Conservation (phyloP, 805 yeast species). For the Pichia paraexigua region DNA sequence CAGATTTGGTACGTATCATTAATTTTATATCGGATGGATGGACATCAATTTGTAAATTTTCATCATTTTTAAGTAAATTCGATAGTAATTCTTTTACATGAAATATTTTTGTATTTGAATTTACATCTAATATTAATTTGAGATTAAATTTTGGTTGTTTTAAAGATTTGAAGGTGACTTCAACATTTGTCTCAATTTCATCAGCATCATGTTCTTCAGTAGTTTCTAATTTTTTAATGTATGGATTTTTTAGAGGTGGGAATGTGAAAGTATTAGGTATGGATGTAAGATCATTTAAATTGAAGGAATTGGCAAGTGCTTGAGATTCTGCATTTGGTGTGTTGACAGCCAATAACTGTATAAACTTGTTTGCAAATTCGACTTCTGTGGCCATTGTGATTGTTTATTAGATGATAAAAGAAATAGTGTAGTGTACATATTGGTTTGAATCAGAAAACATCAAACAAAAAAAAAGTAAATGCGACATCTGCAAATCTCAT, state of each 20-base stretch:
- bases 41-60: conserved; percentile 20
- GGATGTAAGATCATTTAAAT: background rate
- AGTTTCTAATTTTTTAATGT: background rate
- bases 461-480: too few species aligned
- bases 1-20: conserved; percentile 43
- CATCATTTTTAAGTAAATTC: conserved; percentile 17
- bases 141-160: conserved; percentile 60
- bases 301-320: background rate
- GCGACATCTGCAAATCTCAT: too few species aligned
- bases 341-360: conserved; percentile 14
- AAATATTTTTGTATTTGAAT: conserved; percentile 24
- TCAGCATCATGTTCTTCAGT: background rate
- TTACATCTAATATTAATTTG: conserved; percentile 7
- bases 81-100: conserved; percentile 33
- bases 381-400: conserved; percentile 27
- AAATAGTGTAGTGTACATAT: background rate
- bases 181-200: background rate
- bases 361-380: conserved; percentile 37
- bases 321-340: conserved; percentile 1
- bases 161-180: conserved; percentile 47
- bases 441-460: too few species aligned
- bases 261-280: conserved; percentile 4
- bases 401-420: background rate
- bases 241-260: conserved; percentile 5
- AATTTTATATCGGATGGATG: conserved; percentile 34